Base-by-base conservation (phyloP, 495 filamentous ascomycete genomes). In the Penicillium lagena region DNA sequence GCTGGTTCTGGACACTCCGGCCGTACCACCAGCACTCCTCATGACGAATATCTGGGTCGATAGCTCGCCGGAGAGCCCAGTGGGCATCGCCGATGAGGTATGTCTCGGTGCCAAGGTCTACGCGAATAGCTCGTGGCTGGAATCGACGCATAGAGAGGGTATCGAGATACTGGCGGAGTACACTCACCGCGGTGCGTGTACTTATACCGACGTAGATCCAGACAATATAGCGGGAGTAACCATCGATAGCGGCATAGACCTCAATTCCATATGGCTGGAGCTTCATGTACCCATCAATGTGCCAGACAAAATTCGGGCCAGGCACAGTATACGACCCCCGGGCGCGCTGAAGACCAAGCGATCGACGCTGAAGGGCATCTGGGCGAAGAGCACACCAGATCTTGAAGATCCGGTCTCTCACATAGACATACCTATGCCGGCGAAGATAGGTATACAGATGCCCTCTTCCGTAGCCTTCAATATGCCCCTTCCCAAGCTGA, bases 11-110 rank as follows among this genome's bases (percentile, higher is more conserved):
- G 39, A 32, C 47, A 46, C 35, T n/a, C n/a, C 44, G 40, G 9
- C 44, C 47, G 7, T 40, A 40, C 9, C 46, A 27, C n/a, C 41
- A 55, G 34, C 52, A 55, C 7, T 46, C 35, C 2, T 30, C 35
- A 29, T 38, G 41, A 15, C 34, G 35, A 7, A 52, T 37, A 29
- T 47, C 37, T 2, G 30, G 37, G 12, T 47, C 45, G 12, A 33
- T 29, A 3, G 38, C 22, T 8, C 45, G 67, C 38, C 69, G 69
- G 55, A 72, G 45, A 1, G 40, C 33, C 40, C 41, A 37, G 14
- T 56, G 50, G 5, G 45, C 49, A 29, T 41, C 45, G 3, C 40
- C 45, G 17, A 56, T 17, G 29, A 56, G 50, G n/a, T 42, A 35
- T 34, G 37, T 47, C 28, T 56, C 53, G 1, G 45, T 34, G 7